Base-by-base conservation (phyloP, 176 grass and related monocot species). In the Alopecurus myosuroides region DNA sequence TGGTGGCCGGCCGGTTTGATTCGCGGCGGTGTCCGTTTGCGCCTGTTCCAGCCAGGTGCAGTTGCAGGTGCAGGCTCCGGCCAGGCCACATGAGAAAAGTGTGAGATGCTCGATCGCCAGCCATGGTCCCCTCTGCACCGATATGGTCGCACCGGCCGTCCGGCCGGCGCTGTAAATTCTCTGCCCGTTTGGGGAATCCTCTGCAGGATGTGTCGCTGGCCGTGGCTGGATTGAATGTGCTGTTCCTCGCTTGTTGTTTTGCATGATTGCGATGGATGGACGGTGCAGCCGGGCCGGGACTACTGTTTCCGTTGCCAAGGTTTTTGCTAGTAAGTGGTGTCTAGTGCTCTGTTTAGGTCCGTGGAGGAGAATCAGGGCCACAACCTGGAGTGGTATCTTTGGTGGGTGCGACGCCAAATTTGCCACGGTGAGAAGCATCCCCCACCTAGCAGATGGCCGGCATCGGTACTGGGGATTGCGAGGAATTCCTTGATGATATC, bases 81-180 rank as follows among this genome's bases (percentile, higher is more conserved):
- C 41, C 41, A 44, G 36, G 5, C 22, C 64, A 76, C 79, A 77
- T 78, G 73, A 82, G 73, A 82, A 71, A 86, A 65, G 88, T 30
- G 65, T 79, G 88, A 62, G 69, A 46, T 19, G 69, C 76, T 18
- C 25, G 78, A 50, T 50, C 70, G 78, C 70, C 73, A n/a, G 36
- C 25, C n/a, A 45, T 28, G 68, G 68, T 20, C 65, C 17, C 51
- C 68, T 71, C 68, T 31, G 60, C 28, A 7, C 58, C 12, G 5
- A 10, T 55, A 17, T 63, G 58, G 12, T 63, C 58, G 57, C 60
- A 62, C 58, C 58, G 53, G 55, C 64, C 74, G 17, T 36, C 56
- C 23, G 22, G 9, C 64, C 74, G 17, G 46, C 70, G 76, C 81
- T 88, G 81, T 79, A 63, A 84, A 73, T 85, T 68, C 82, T 74